These are phyloP conservation scores for Chaetomium globosum DNA, from an alignment of 2,329 filamentous ascomycete genomes.

Conservation along the genomic window DNA sequence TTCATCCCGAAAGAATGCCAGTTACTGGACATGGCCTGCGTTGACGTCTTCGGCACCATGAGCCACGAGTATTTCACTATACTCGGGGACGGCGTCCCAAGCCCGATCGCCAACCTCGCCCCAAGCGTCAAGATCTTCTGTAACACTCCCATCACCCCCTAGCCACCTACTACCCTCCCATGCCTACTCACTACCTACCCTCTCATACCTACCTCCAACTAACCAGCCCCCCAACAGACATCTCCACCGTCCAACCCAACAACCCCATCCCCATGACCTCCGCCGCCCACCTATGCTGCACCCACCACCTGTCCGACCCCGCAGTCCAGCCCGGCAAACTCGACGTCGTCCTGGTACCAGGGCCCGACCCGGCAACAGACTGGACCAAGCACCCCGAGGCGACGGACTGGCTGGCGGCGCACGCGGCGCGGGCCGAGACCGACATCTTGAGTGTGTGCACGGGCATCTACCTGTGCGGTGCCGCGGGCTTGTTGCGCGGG, in stretches of 20 bases:
- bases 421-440: conserved; percentile 45
- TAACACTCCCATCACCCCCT: neutral
- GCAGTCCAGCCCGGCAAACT: conserved; percentile 55
- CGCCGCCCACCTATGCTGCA: conserved; percentile 44
- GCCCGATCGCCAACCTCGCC: conserved; percentile 46
- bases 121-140: conserved; percentile 49
- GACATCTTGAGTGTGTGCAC: conserved; percentile 58
- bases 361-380: conserved; percentile 47
- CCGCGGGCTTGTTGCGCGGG: conserved; percentile 53
- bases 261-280: conserved; percentile 49
- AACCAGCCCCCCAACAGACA: conserved; percentile 39
- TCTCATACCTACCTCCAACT: neutral
- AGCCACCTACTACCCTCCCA: neutral
- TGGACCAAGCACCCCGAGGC: conserved; percentile 39
- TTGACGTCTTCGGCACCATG: conserved; percentile 54
- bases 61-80: conserved; percentile 49
- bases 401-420: conserved; percentile 49
- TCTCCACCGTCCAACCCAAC: conserved; percentile 46
- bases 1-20: conserved; percentile 53
- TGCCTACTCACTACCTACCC: conserved; percentile 3
- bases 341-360: conserved; percentile 56
- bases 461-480: conserved; percentile 52
- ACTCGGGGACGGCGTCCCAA: conserved; percentile 42
- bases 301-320: conserved; percentile 49
- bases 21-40: conserved; percentile 54